Conservation (phyloP, 192 early-diverging fungal species). For the Phycomyces nitens region DNA sequence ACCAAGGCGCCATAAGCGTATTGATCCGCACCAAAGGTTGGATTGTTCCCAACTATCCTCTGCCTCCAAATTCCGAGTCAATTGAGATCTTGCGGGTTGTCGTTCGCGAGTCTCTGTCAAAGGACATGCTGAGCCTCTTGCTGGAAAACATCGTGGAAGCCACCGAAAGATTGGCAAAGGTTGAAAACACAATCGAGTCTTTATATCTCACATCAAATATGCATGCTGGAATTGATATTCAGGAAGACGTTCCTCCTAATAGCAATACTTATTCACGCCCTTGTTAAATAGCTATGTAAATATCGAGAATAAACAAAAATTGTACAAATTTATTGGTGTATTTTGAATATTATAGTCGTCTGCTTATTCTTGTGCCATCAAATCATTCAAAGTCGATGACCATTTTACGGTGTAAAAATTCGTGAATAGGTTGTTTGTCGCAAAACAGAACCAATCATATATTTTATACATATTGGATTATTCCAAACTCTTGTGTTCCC, state of each 20-base stretch:
- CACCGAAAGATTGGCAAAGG: neutral
- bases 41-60: conserved; percentile 60
- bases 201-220: neutral
- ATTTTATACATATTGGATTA: too few species aligned
- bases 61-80: conserved; percentile 42
- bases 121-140: neutral
- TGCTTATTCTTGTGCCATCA: too few species aligned
- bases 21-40: conserved; percentile 53
- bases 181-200: neutral
- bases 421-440: too few species aligned
- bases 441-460: too few species aligned
- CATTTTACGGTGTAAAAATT: too few species aligned
- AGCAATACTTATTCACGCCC: neutral
- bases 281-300: neutral
- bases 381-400: too few species aligned
- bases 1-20: conserved; percentile 49
- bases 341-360: too few species aligned
- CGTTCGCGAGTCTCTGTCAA: conserved; percentile 42
- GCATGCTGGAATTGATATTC: neutral
- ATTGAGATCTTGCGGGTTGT: conserved; percentile 53
- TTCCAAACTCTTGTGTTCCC: too few species aligned
- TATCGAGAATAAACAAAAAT: neutral
- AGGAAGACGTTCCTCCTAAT: too few species aligned
- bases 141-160: neutral
- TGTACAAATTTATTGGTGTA: neutral